Evolutionary conservation across 2,329 filamentous ascomycete genomes (phyloP).

Genomic region (Curvularia lunata): DNA sequence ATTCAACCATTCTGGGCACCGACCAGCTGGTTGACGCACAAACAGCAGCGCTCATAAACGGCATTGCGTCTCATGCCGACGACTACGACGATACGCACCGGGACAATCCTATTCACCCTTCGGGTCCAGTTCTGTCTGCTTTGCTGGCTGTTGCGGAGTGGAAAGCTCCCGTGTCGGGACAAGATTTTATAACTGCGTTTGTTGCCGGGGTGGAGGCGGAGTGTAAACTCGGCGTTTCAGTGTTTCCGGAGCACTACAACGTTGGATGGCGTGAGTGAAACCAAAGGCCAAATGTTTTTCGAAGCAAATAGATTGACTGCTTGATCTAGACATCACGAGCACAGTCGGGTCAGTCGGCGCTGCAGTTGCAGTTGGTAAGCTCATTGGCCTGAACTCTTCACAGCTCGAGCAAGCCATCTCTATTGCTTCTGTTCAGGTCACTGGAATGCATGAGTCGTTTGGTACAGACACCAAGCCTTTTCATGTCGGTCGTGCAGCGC

Average conservation of each 20-base stretch:
- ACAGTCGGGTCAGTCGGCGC: conserved; percentile 61
- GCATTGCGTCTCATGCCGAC: conserved; percentile 62
- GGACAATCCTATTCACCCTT: conserved; percentile 63
- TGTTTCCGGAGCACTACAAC: conserved; percentile 63
- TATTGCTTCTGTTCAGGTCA: conserved; percentile 60
- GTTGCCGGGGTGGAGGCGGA: conserved; percentile 60
- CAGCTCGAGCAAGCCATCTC: conserved; percentile 60
- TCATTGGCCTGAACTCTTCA: conserved; percentile 51
- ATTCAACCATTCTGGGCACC: conserved; percentile 48
- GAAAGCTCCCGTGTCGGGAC: conserved; percentile 50
- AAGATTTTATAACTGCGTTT: conserved; percentile 59
- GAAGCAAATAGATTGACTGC: not conserved
- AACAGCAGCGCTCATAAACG: conserved; percentile 60
- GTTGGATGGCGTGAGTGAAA: conserved; percentile 55
- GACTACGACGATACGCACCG: conserved; percentile 65
- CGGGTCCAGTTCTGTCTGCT: conserved; percentile 59
- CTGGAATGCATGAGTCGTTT: conserved; percentile 62
- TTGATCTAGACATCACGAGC: conserved; percentile 55
- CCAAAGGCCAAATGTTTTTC: not conserved
- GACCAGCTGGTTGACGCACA: conserved; percentile 52
- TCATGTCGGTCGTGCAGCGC: conserved; percentile 60
- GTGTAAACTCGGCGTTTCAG: conserved; percentile 60
- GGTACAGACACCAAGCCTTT: conserved; percentile 64
- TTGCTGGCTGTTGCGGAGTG: conserved; percentile 58
- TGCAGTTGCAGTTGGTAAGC: conserved; percentile 59